A percentile compares a stretch with the other conserved stretches of the same genome.
These are phyloP conservation scores for Kodamaea laetipori DNA, from an alignment of 805 yeast species.

Conservation along the genomic window DNA sequence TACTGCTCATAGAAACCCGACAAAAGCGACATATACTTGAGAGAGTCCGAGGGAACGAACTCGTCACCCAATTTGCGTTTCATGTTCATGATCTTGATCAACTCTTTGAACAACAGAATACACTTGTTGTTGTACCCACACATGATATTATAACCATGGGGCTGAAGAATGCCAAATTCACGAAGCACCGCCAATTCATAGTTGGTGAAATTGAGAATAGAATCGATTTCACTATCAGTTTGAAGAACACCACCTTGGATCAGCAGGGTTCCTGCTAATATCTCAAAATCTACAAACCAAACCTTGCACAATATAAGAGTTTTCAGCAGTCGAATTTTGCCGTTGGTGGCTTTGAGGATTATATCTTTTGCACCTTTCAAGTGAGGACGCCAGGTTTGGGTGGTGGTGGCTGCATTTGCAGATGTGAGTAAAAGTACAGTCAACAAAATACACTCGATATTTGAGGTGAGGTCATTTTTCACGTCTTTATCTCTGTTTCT, in stretches of 20 bases:
- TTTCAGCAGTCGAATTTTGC: conserved; percentile 33
- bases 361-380: conserved; percentile 64
- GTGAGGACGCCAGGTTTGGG: conserved; percentile 66
- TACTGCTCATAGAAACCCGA: conserved; percentile 34
- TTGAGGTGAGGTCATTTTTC: conserved; percentile 31
- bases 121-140: conserved; percentile 50
- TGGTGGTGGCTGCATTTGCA: conserved; percentile 55
- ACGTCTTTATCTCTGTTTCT: conserved; percentile 21
- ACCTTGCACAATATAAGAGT: conserved; percentile 54
- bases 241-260: conserved; percentile 58
- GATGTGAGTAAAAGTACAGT: conserved; percentile 69
- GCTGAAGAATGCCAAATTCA: conserved; percentile 43
- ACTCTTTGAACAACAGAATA: conserved; percentile 37
- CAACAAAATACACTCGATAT: conserved; percentile 66
- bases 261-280: conserved; percentile 56
- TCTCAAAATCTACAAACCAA: conserved; percentile 60
- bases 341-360: conserved; percentile 50
- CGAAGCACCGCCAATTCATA: conserved; percentile 38
- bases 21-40: conserved; percentile 28
- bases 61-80: conserved; percentile 20
- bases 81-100: conserved; percentile 40
- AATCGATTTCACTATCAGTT: conserved; percentile 47
- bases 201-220: conserved; percentile 28
- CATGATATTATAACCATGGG: conserved; percentile 51
- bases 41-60: conserved; percentile 21